phyloP scores from a whole-genome alignment of 305 asterid species.

The Fraxinus angustifolia region DNA sequence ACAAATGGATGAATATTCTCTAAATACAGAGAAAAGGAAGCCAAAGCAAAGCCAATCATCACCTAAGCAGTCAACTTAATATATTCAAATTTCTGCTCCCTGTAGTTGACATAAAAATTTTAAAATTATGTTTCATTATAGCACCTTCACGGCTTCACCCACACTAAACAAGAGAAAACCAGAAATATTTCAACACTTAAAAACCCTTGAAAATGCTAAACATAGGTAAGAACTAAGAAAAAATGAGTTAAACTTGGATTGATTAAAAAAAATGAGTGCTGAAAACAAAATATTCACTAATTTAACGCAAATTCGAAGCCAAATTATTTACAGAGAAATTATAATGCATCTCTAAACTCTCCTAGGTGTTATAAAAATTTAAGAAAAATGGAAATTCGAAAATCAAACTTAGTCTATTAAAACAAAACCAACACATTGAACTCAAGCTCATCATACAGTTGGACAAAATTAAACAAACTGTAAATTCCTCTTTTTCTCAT shows the following conservation, averaged over 20 bases:
- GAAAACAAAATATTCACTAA: not conserved
- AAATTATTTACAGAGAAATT: not conserved
- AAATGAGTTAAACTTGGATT: not conserved
- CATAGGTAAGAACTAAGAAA: not conserved
- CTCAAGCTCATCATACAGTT: not conserved
- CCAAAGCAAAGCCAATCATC: not conserved
- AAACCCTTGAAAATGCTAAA: not conserved
- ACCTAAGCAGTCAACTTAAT: not conserved
- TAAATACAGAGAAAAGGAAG: not conserved
- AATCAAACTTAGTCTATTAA: no score
- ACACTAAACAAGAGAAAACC: not conserved
- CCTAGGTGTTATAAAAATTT: not conserved
- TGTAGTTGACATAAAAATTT: not conserved
- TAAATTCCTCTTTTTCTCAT: constrained; percentile 69
- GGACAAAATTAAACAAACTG: not conserved
- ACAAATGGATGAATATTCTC: not conserved
- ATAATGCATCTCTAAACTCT: not conserved
- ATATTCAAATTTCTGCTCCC: not conserved
- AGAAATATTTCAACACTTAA: not conserved
- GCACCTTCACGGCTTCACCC: not conserved
- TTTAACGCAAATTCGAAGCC: not conserved
- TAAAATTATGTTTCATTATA: not conserved
- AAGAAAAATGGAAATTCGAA: no score
- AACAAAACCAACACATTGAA: not conserved
- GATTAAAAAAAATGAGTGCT: not conserved